A percentile compares a stretch with the other conserved stretches of the same genome.
Evolutionary conservation across 768 basidiomycete genomes (phyloP).

Genomic region (Cystobasidium ongulense): DNA sequence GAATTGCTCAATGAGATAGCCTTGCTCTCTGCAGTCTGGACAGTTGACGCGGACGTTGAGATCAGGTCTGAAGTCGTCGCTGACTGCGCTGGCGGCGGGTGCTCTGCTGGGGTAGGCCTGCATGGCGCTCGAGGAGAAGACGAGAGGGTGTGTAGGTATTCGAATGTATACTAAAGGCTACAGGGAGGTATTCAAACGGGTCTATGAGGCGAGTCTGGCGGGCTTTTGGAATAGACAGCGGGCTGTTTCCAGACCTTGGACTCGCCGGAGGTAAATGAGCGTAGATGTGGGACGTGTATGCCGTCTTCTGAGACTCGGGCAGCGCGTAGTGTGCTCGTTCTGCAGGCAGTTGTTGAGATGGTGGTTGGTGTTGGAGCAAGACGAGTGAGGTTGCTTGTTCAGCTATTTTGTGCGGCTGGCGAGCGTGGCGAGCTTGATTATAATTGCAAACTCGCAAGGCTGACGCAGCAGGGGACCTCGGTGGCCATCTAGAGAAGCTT

Average conservation of each 20-base stretch:
- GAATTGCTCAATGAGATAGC: slow-evolving; percentile 89
- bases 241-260: no score
- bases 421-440: no score
- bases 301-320: neutral
- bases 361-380: neutral
- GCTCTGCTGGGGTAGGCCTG: slow-evolving; percentile 26
- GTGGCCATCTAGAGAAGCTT: no score
- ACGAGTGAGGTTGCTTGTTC: neutral
- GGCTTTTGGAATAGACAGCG: no score
- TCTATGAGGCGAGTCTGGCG: neutral
- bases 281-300: neutral
- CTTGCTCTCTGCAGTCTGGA: slow-evolving; percentile 87
- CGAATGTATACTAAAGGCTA: neutral
- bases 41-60: slow-evolving; percentile 54
- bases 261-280: neutral
- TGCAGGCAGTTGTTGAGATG: neutral
- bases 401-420: neutral
- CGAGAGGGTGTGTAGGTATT: neutral
- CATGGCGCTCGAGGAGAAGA: neutral
- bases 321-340: neutral
- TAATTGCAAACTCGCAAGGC: no score
- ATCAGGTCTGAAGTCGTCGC: slow-evolving; percentile 19
- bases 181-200: neutral
- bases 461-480: no score
- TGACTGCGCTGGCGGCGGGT: neutral